Base-by-base conservation (phyloP, 2,329 filamentous ascomycete genomes). In the Mycosphaerella arachidis region DNA sequence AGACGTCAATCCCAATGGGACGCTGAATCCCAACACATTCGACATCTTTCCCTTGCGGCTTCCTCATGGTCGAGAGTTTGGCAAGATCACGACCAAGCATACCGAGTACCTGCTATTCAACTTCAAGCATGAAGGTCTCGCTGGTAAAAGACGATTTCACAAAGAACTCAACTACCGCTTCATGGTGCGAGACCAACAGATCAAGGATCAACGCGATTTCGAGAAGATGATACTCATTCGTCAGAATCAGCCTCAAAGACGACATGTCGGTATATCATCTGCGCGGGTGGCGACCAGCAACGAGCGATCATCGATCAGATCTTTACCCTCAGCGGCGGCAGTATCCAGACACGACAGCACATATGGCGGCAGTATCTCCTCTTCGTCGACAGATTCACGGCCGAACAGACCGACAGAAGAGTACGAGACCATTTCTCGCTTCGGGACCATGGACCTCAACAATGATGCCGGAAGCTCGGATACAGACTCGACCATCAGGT, bases 91-190 rank as follows among this genome's bases (percentile, higher is more conserved):
- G 9, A 46, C 53, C 3, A 55, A 61, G 40, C 43, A 56, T 16
- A 65, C 63, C 1, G 59, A 65, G 18, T 66, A 63, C 33, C n/a
- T 66, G 20, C 48, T 65, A 29, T 51, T 66, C 4, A 62, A 62
- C n/a, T 66, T 66, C 48, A 52, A 57, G n/a, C 50, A 35, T 20
- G 50, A 52, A 31, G 55, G 43, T 24, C 57, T 66, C 5, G 53
- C 52, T 35, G 63, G 60, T 7, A 66, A 63, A 20, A 45, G 48
- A 27, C 54, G 50, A 10, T 66, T 66, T 55, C 56, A 63, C 27
- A 35, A 59, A 29, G 64, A 66, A 50, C 62, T 66, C 10, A 18
- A 57, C 18, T 40, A 60, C 27, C 53, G 64, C 10, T 66, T 64
- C 48, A 53, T 59, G 45, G 58, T 66, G 9, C 48, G 64, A 27